Conservation (phyloP, 2,329 filamentous ascomycete species). For the Passalora sequoiae region DNA sequence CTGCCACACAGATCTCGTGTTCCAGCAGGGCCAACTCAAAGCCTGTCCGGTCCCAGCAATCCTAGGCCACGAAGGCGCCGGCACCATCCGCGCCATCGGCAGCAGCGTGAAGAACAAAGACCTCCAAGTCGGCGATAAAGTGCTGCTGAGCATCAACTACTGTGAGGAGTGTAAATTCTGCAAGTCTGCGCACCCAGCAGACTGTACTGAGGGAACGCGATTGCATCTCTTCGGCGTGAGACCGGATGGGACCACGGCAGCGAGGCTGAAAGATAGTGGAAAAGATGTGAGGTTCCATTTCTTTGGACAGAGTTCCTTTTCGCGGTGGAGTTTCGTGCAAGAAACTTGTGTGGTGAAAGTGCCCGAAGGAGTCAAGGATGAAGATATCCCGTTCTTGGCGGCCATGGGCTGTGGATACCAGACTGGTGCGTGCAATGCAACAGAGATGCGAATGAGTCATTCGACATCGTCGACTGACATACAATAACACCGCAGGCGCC, state of each 20-base stretch:
- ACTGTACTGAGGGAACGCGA: constrained; percentile 12
- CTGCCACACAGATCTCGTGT: constrained; percentile 24
- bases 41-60: constrained; percentile 17
- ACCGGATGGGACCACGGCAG: constrained; percentile 13
- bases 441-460: too few relatives aligned
- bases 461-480: too few relatives aligned
- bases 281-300: constrained; percentile 20
- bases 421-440: constrained; percentile 10
- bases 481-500: constrained; percentile 14
- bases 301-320: constrained; percentile 18
- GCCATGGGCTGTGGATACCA: constrained; percentile 22
- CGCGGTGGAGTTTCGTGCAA: constrained; percentile 14
- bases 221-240: constrained; percentile 15
- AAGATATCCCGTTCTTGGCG: constrained; percentile 13
- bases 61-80: constrained; percentile 21
- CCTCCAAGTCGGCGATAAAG: constrained; percentile 15
- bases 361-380: constrained; percentile 8
- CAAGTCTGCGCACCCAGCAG: constrained; percentile 13
- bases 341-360: constrained; percentile 18
- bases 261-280: constrained; percentile 7
- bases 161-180: constrained; percentile 18
- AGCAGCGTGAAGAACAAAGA: constrained; percentile 11
- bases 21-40: constrained; percentile 17
- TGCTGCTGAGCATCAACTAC: constrained; percentile 15
- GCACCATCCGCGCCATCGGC: constrained; percentile 15